Conservation (phyloP, 805 yeast genomes). For the Pichia eremophila region DNA sequence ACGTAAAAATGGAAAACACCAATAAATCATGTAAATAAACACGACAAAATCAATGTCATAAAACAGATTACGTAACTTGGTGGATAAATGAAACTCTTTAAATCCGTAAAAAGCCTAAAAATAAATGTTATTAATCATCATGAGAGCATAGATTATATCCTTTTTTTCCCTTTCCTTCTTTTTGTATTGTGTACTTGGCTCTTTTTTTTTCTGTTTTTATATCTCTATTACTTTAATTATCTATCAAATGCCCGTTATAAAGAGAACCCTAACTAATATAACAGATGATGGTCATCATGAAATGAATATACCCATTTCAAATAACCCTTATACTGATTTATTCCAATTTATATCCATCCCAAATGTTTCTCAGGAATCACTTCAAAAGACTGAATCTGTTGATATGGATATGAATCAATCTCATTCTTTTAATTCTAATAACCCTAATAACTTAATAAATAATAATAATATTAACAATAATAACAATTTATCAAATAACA, state of each 20-base stretch:
- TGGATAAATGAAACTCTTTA: no score
- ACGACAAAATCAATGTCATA: no score
- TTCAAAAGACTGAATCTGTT: constrained; percentile 2
- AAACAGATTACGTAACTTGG: no score
- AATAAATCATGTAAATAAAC: no score
- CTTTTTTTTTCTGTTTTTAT: no score
- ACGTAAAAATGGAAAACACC: no score
- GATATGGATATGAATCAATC: not conserved
- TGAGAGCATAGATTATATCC: no score
- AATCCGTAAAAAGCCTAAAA: no score
- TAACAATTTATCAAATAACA: not conserved
- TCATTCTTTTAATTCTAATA: not conserved
- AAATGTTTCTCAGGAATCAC: constrained; percentile 22
- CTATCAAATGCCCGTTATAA: not conserved
- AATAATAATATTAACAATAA: not conserved
- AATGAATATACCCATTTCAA: not conserved
- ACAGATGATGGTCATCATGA: no score
- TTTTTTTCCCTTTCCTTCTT: no score
- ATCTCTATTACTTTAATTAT: not conserved
- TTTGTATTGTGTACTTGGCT: no score
- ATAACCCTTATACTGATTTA: constrained; percentile 10
- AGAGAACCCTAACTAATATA: constrained; percentile 7
- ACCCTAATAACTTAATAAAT: not conserved
- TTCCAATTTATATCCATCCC: constrained; percentile 17
- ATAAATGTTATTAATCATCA: no score